A percentile compares a stretch with the other conserved stretches of the same genome.
These are phyloP conservation scores for Diutina catenulata DNA, from an alignment of 1,139 yeast genomes.

Conservation along the genomic window DNA sequence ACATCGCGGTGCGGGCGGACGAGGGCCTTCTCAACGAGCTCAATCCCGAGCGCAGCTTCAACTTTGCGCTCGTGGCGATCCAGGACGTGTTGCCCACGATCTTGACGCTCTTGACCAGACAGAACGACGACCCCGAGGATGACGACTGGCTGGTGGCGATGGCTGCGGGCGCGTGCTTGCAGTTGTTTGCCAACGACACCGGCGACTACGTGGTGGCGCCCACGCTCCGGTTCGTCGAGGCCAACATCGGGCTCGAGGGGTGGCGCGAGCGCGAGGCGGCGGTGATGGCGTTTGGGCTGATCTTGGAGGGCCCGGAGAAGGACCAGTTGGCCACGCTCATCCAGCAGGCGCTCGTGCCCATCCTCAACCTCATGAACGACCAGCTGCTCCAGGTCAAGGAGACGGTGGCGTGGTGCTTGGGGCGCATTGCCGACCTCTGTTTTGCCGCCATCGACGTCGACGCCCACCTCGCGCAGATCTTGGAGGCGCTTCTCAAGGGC, in stretches of 20 bases:
- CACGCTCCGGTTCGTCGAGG: slow-evolving; percentile 71
- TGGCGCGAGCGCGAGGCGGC: slow-evolving; percentile 97
- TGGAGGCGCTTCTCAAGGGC: slow-evolving; percentile 66
- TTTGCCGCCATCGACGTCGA: slow-evolving; percentile 63
- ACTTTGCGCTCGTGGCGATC: slow-evolving; percentile 78
- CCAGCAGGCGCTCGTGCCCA: slow-evolving; percentile 72
- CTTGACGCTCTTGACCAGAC: slow-evolving; percentile 67
- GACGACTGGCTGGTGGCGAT: slow-evolving; percentile 97
- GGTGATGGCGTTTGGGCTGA: slow-evolving; percentile 97
- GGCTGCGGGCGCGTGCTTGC: slow-evolving; percentile 98
- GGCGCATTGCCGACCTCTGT: slow-evolving; percentile 85
- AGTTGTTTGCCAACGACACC: slow-evolving; percentile 83
- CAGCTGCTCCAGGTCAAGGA: slow-evolving; percentile 78
- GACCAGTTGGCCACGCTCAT: slow-evolving; percentile 57
- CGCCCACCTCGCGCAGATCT: slow-evolving; percentile 52
- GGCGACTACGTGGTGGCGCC: slow-evolving; percentile 80
- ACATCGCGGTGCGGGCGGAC: slow-evolving; percentile 54
- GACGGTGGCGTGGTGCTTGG: slow-evolving; percentile 97
- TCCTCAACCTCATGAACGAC: slow-evolving; percentile 63
- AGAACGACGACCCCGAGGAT: slow-evolving; percentile 84
- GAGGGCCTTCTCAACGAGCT: slow-evolving; percentile 39
- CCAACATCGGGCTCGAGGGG: slow-evolving; percentile 41
- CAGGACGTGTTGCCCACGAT: slow-evolving; percentile 82
- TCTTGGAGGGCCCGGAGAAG: slow-evolving; percentile 87
- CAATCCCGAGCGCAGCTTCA: slow-evolving; percentile 30